A percentile compares a stretch with the other conserved stretches of the same genome.
These are phyloP conservation scores for Fusarium longipes DNA, from an alignment of 2,329 filamentous ascomycete genomes.

Conservation along the genomic window DNA sequence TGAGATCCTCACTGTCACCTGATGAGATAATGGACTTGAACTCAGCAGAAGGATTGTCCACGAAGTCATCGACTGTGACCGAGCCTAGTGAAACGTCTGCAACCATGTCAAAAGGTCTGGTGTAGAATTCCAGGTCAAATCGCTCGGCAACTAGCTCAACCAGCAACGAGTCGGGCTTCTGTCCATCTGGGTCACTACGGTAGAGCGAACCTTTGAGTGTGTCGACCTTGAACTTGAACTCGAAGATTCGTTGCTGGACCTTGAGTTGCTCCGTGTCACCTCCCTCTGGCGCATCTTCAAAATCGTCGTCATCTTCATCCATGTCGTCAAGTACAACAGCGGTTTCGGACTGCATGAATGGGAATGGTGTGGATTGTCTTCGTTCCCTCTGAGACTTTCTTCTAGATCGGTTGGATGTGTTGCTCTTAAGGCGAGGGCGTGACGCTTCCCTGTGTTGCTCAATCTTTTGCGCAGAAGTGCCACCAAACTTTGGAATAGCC, in stretches of 20 bases:
- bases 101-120: slow-evolving; percentile 90
- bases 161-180: slow-evolving; percentile 80
- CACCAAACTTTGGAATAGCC: slow-evolving; percentile 84
- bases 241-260: slow-evolving; percentile 89
- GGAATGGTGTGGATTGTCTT: slow-evolving; percentile 76
- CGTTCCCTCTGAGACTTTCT: slow-evolving; percentile 61
- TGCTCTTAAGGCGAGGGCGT: slow-evolving; percentile 60
- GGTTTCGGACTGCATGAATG: slow-evolving; percentile 76
- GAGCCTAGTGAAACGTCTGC: slow-evolving; percentile 90
- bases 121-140: slow-evolving; percentile 88
- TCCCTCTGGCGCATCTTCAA: slow-evolving; percentile 74
- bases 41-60: slow-evolving; percentile 86
- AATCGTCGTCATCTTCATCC: slow-evolving; percentile 73
- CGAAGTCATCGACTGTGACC: slow-evolving; percentile 91
- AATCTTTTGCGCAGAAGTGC: slow-evolving; percentile 49
- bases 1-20: slow-evolving; percentile 75
- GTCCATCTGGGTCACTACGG: slow-evolving; percentile 81
- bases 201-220: slow-evolving; percentile 93
- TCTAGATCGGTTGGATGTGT: slow-evolving; percentile 58
- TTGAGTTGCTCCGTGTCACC: slow-evolving; percentile 69
- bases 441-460: slow-evolving; percentile 43
- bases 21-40: slow-evolving; percentile 99
- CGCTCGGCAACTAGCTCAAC: slow-evolving; percentile 92
- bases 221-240: slow-evolving; percentile 97
- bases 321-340: slow-evolving; percentile 85